Evolutionary conservation across 352 stramenopile species (phyloP).

Genomic region (Phytophthora boehmeriae): DNA sequence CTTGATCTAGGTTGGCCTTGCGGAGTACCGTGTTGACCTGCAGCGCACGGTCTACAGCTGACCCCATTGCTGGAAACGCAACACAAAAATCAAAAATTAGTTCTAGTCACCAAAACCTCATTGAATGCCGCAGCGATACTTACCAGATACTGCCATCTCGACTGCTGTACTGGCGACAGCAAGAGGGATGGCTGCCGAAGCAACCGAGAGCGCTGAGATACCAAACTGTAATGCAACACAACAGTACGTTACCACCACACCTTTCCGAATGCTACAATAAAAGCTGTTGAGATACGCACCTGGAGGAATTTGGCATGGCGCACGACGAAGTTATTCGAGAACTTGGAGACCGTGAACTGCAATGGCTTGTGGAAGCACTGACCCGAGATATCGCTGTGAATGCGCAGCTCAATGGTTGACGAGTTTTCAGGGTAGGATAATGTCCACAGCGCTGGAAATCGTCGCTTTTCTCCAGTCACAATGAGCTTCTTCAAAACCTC

Average conservation of each 20-base stretch:
- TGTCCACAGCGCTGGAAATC: conserved; percentile 8
- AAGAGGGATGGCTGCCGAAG: conserved; percentile 1
- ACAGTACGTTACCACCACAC: background rate
- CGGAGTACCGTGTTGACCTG: background rate
- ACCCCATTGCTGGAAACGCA: no score
- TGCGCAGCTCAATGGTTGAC: conserved; percentile 4
- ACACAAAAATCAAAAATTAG: background rate
- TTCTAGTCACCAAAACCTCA: background rate
- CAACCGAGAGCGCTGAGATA: conserved; percentile 8
- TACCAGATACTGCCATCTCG: background rate
- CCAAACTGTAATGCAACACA: conserved; percentile 5
- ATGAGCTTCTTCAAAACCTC: conserved; percentile 3
- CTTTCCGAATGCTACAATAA: background rate
- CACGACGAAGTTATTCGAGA: conserved; percentile 1
- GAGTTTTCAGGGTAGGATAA: background rate
- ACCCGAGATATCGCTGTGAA: conserved; percentile 23
- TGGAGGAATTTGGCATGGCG: conserved; percentile 1
- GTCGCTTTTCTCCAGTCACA: background rate
- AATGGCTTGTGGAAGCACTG: conserved; percentile 13
- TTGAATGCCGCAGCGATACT: background rate
- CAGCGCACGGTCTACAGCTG: no score
- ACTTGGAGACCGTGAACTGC: background rate
- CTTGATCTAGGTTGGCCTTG: background rate
- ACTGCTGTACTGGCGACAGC: conserved; percentile 5
- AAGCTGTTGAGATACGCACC: background rate